Evolutionary conservation across 306 rosid species (phyloP), one percentile per base, ranked within the genome.

Genomic region (Inga leiocalycina): DNA sequence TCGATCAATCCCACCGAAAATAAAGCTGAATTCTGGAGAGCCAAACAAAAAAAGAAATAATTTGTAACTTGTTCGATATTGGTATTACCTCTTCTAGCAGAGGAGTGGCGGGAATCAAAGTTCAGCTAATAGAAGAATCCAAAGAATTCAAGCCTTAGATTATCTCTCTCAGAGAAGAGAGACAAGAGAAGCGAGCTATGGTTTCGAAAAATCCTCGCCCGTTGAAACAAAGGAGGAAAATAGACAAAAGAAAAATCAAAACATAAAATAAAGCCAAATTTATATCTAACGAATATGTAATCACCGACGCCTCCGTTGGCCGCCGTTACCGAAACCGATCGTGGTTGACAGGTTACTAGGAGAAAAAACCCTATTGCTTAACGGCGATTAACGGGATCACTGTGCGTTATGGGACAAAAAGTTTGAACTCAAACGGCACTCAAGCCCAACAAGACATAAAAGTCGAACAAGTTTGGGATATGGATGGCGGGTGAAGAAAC

Each of bases 161-260:
- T 73, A 34, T 16, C 43, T 34, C 70, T 2, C 43, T 66, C 44
- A 66, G 14, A 30, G 77, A 43, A 43, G 54, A 79, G 78, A 83
- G 67, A 77, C 75, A 20, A 46, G 54, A 77, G 76, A 11, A 46
- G 54, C 39, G 71, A 77, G 76, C 81, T 80, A 46, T 65, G 59
- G 88, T 85, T 91, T 89, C 91, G 89, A 89, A 87, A 91, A 91
- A 89, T 89, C 89, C 85, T 91, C 91, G 95, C 95, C 95, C 95
- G 93, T 91, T 89, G 93, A 91, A 89, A 88, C 80, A 82, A 82
- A 65, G 27, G 17, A 81, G 66, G 64, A 30, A 10, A 74, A 14
- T 45, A 13, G 48, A 51, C 74, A 67, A 16, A 51, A 37, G 8
- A 54, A 10, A 54, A 76, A 19, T 22, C 15, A 51, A 43, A 68